Base-by-base conservation (phyloP, 495 filamentous ascomycete species). In the Aspergillus panamensis region DNA sequence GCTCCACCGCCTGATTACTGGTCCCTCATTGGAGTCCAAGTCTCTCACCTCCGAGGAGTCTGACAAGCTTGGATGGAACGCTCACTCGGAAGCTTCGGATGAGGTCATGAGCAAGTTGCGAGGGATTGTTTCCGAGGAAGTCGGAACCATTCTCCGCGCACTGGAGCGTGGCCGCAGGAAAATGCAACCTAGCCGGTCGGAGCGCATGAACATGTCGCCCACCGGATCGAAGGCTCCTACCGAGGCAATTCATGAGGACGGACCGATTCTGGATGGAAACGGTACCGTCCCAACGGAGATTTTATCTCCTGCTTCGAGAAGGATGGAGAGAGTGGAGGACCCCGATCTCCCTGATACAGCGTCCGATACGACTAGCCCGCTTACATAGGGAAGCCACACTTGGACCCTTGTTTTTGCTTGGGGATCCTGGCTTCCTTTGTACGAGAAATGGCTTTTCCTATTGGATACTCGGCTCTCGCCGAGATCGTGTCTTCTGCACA, bases 1-100 rank as follows among this genome's bases (percentile, higher is more conserved):
- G 9, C 47, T 76, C 37, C 69, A 76, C 42, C 59, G 62, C 12
- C 62, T 74, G 10, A 53, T 73, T 48, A 68, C 65, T 32, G 73
- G 72, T n/a, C 69, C 69, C 2, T 71, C 72, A 29, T 45, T 73
- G n/a, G 70, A 68, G 42, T 68, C 70, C 3, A 72, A 73, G 43
- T 74, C 73, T 8, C 58, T 71, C 1, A 59, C 61, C 0, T 75
- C 73, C 14, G 73, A 73, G 21, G 68, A 71, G 35, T 70, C 68
- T 31, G 72, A 73, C 53, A 69, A 69, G 54, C 61, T 77, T 8
- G 72, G 71, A 20, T 77, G 73, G 73, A 72, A 74, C 51, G 66
- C 69, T 13, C 67, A 68, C 25, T 70, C 70, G 13, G 73, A 77
- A 50, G 61, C 68, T 8, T 77, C 73, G 19, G 73, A 77, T 12